A percentile compares a stretch with the other conserved stretches of the same genome.
Evolutionary conservation across 208 protist genomes (phyloP).

Genomic region (Crithidia acanthocephali): DNA sequence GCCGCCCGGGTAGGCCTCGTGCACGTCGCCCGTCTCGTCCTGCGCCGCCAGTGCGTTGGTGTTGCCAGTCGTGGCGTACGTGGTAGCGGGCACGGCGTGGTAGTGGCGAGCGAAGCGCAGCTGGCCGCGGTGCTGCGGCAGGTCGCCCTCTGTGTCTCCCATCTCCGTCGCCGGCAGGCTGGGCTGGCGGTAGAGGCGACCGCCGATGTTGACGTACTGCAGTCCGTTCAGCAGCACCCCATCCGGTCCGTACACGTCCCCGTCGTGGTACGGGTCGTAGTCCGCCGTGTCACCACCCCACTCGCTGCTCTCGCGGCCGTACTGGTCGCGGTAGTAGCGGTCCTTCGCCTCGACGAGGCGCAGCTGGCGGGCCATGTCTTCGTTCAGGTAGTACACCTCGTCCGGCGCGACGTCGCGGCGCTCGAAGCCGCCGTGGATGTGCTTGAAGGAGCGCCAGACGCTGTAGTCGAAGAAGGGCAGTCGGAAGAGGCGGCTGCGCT

Average conservation of each 20-base stretch:
- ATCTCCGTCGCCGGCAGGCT: constrained; percentile 36
- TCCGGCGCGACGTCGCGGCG: constrained; percentile 88
- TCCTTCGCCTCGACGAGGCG: constrained; percentile 81
- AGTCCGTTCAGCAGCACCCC: constrained; percentile 30
- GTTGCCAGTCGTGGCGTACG: constrained; percentile 15
- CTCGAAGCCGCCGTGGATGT: constrained; percentile 90
- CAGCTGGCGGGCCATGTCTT: constrained; percentile 87
- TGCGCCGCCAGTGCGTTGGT: constrained; percentile 12
- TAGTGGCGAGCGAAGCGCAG: constrained; percentile 72
- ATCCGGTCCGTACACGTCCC: constrained; percentile 13
- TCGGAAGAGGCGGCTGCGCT: constrained; percentile 30
- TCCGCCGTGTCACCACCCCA: constrained; percentile 19
- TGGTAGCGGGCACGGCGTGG: constrained; percentile 59
- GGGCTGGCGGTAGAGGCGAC: constrained; percentile 72
- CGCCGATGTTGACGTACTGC: constrained; percentile 84
- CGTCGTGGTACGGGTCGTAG: constrained; percentile 11
- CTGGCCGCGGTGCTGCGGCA: constrained; percentile 51
- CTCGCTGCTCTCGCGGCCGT: constrained; percentile 23
- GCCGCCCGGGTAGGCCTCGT: constrained; percentile 8
- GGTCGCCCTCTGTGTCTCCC: constrained; percentile 16
- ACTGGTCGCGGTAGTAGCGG: constrained; percentile 54
- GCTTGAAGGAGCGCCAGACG: constrained; percentile 93
- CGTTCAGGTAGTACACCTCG: constrained; percentile 89
- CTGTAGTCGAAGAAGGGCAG: constrained; percentile 92
- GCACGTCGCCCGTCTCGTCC: not conserved